Evolutionary conservation across 2,329 filamentous ascomycete species (phyloP).

Genomic region (Sarocladium kiliense): DNA sequence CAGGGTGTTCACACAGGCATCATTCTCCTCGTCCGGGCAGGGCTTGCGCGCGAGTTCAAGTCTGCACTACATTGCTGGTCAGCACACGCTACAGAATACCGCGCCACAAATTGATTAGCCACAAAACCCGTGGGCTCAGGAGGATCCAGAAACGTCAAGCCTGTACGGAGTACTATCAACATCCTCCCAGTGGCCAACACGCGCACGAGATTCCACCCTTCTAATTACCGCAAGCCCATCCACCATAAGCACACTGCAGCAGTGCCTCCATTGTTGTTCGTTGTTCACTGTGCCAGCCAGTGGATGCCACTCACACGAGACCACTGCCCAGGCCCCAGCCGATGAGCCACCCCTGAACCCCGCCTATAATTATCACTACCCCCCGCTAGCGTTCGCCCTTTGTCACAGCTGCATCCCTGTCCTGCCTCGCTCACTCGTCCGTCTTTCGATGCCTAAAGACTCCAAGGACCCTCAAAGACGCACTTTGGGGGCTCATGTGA

Average conservation of each 20-base stretch:
- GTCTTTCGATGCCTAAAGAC: slow-evolving; percentile 4
- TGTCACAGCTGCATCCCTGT: slow-evolving; percentile 9
- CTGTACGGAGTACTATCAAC: no score
- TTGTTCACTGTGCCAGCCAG: not conserved
- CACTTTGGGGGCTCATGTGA: slow-evolving; percentile 7
- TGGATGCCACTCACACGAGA: slow-evolving; percentile 7
- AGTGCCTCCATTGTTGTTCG: not conserved
- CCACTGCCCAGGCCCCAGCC: not conserved
- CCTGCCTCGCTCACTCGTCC: slow-evolving; percentile 2
- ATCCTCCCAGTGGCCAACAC: not conserved
- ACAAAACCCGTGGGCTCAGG: no score
- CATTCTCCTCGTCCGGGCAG: no score
- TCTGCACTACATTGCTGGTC: no score
- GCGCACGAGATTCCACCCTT: not conserved
- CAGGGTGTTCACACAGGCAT: no score
- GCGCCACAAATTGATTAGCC: no score
- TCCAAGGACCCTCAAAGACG: no score
- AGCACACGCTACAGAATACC: no score
- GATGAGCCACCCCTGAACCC: slow-evolving; percentile 2
- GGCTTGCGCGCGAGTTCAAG: no score
- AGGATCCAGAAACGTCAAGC: no score
- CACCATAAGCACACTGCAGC: not conserved
- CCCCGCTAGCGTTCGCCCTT: slow-evolving; percentile 8
- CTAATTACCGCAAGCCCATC: slow-evolving; percentile 4
- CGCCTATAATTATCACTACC: slow-evolving; percentile 8